Evolutionary conservation across 1,284 basidiomycete genomes (phyloP).

Genomic region (Leccinum angustisporum): DNA sequence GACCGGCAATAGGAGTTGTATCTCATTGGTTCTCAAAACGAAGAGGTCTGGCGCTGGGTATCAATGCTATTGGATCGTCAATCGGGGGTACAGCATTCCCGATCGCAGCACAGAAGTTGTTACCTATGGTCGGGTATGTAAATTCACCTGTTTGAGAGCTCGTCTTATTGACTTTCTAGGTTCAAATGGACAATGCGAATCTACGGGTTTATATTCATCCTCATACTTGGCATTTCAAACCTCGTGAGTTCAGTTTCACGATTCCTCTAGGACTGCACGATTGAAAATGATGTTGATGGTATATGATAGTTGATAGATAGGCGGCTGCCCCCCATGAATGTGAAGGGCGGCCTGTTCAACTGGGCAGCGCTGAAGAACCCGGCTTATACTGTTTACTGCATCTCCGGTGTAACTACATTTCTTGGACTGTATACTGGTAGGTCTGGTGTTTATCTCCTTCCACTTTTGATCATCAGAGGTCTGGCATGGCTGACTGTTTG

Average conservation of each 20-base stretch:
- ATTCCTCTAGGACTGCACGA: neutral
- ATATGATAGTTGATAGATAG: conserved; percentile 41
- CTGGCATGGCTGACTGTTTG: neutral
- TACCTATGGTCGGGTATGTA: conserved; percentile 36
- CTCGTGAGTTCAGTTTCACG: conserved; percentile 24
- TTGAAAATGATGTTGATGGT: conserved; percentile 22
- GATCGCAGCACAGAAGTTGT: conserved; percentile 38
- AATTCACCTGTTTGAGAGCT: neutral
- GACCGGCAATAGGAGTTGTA: conserved; percentile 38
- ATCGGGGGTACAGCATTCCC: conserved; percentile 28
- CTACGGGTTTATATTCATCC: conserved; percentile 44
- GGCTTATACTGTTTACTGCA: conserved; percentile 41
- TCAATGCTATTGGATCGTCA: conserved; percentile 38
- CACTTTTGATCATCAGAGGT: neutral
- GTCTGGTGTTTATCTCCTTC: conserved; percentile 6
- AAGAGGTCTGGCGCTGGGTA: conserved; percentile 30
- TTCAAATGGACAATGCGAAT: conserved; percentile 50
- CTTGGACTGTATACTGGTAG: conserved; percentile 62
- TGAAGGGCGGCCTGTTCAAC: conserved; percentile 45
- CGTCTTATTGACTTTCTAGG: conserved; percentile 7
- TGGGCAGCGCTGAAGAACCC: conserved; percentile 40
- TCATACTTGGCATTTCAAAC: conserved; percentile 39
- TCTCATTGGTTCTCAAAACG: conserved; percentile 45
- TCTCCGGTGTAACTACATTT: conserved; percentile 47
- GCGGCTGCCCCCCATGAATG: conserved; percentile 42